Percentiles rank a stretch among this genome's conserved stretches.
These are phyloP conservation scores for Mesembryanthemum crystallinum DNA, from an alignment of 148 eudicot species.

Conservation along the genomic window DNA sequence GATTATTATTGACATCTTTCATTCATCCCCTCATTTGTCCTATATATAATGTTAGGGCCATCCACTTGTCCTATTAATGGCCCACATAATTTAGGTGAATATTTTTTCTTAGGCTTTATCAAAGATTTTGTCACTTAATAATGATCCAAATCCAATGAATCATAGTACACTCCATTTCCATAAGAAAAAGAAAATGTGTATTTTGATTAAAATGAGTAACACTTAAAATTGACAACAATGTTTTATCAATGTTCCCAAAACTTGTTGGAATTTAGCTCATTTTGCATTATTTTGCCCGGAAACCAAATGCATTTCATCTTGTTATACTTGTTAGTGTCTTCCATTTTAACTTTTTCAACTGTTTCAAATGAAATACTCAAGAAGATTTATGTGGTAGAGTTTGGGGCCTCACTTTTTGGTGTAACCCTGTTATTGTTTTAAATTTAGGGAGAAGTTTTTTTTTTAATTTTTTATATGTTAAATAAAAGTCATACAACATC, in stretches of 20 bases:
- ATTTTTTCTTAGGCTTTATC: neutral
- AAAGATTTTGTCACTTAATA: slow-evolving; percentile 5
- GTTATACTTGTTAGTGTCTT: neutral
- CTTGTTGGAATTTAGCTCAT: no score
- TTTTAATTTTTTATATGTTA: no score
- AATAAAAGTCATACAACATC: no score
- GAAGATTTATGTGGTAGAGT: no score
- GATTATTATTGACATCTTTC: neutral
- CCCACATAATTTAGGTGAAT: neutral
- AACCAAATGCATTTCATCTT: neutral
- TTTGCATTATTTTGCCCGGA: no score
- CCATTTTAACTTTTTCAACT: neutral
- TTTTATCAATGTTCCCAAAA: no score
- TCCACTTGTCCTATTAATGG: neutral
- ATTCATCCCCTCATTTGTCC: neutral
- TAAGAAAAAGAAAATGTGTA: no score
- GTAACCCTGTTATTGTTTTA: no score
- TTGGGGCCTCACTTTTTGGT: no score
- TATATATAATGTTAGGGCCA: neutral
- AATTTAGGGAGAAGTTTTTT: no score
- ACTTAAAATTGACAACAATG: no score
- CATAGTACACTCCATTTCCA: neutral
- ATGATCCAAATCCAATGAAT: neutral
- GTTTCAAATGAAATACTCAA: neutral
- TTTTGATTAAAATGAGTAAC: no score